Base-by-base conservation (phyloP, 1,284 basidiomycete genomes). In the Tetrapyrgos nigripes region DNA sequence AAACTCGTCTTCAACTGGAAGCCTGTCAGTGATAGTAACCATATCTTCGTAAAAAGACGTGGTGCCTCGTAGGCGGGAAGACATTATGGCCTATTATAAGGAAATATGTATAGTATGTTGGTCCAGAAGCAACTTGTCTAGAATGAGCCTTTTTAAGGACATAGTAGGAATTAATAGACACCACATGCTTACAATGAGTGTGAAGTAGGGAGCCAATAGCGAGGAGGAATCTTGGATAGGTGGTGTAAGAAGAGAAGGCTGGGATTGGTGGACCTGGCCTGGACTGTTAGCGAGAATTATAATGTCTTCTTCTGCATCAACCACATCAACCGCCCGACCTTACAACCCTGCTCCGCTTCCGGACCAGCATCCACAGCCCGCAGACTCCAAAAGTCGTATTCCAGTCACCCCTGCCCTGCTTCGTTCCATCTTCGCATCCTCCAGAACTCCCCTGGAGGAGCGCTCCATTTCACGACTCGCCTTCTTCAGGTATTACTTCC, bases 391-490 rank as follows among this genome's bases (percentile, higher is more conserved):
- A 56, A 83, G 84, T 57, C 83, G 89, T 26, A 89, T 93, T 52
- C 91, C 91, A 59, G 89, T 93, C 24, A 93, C 91, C 0, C 91
- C 91, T 11, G 88, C 89, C 3, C 86, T 91, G 1, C 73, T 93
- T 57, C 82, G 91, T 37, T 87, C 88, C 52, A 93, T 93, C 63
- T 93, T 93, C 69, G 86, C 92, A 26, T 93, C 91, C 10, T 93
- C 91, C 26, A 82, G 91, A 11, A 87, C 89, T 1, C 84, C 88
- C 2, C 76, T 87, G 54, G 91, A 93, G 70, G 91, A 93, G 71
- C 84, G 92, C 33, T 87, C 89, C 0, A 85, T 93, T 51, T 93
- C 91, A 37, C 83, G 91, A 14, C 81, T 91, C 48, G 91, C 92
- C 46, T 93, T 93, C 78, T 93, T 93, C 73, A 83, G 92, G 91